Evolutionary conservation across 2,329 filamentous ascomycete species (phyloP), one percentile per base, ranked within the genome.

Genomic region (Tetracladium maxilliforme): DNA sequence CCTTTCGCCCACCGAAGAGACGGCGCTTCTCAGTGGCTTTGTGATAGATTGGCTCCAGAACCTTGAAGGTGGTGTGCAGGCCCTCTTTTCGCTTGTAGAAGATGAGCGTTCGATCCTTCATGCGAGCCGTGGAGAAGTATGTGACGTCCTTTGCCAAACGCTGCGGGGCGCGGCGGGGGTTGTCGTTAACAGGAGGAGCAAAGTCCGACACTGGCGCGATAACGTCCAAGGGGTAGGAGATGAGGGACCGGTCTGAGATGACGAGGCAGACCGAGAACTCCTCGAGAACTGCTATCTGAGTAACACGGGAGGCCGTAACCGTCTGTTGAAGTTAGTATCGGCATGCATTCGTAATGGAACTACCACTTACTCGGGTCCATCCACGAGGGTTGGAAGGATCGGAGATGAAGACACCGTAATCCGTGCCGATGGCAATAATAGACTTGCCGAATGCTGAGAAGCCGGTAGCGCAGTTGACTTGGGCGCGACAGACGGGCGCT

Each of bases 51-150:
- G 90, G 90, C 47, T 98, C 90, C 7, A 98, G 70, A 9, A 98
- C 84, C 55, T 86, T 95, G 65, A 98, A 95, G 1, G 80, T 92
- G 14, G 83, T 94, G 40, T 86, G 82, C 32, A 94, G 64, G 15
- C 78, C 78, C 47, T 95, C 90, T 33, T 83, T 81, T 47, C 92
- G 92, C 56, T 95, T 95, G 65, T 95, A 98, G 49, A 98, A 87
- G 15, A 98, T 73, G 6, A 98, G 60, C 36, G 79, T 86, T 6
- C 90, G 72, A 32, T 98, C 90, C 59, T 98, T 98, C 86, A 98
- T 94, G 31, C 80, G 73, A 7, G 87, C 90, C 2, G 84, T 90
- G 10, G 84, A 82, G 48, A 98, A 98, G 61, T 95, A 98, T 10
- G 86, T 81, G 12, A 98, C 86, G 44, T 98, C 90, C 45, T 90